phyloP scores from a whole-genome alignment of 1,139 yeast species.

The Candida sp. region DNA sequence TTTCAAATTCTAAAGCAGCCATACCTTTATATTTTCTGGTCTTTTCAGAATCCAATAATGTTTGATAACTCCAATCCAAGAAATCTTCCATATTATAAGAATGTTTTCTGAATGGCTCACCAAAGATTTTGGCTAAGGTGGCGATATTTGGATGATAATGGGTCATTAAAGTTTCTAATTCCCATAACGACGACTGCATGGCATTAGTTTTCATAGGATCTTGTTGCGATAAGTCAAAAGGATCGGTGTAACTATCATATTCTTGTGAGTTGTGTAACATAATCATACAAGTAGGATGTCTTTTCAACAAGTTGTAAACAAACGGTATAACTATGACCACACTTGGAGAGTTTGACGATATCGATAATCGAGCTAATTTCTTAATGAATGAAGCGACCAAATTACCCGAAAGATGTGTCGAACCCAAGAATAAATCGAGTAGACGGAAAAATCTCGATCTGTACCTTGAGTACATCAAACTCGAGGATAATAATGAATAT shows the following conservation, averaged over 20 bases:
- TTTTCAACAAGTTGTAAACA: slow-evolving; percentile 79
- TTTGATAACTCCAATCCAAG: slow-evolving; percentile 82
- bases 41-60: slow-evolving; percentile 73
- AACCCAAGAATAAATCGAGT: slow-evolving; percentile 79
- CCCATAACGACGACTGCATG: slow-evolving; percentile 88
- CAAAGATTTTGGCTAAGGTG: slow-evolving; percentile 81
- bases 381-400: slow-evolving; percentile 90
- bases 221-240: slow-evolving; percentile 57
- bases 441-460: slow-evolving; percentile 86
- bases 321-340: slow-evolving; percentile 88
- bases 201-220: slow-evolving; percentile 85
- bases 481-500: slow-evolving; percentile 74
- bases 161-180: slow-evolving; percentile 71
- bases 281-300: slow-evolving; percentile 93
- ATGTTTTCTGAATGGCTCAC: slow-evolving; percentile 87
- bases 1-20: slow-evolving; percentile 81
- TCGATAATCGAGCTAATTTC: slow-evolving; percentile 67
- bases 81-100: slow-evolving; percentile 91
- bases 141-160: slow-evolving; percentile 98
- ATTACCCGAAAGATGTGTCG: slow-evolving; percentile 83
- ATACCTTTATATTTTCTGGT: slow-evolving; percentile 64
- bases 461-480: slow-evolving; percentile 71
- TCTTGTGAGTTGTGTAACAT: slow-evolving; percentile 59
- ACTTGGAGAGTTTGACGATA: slow-evolving; percentile 88
- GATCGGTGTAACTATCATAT: slow-evolving; percentile 47